Evolutionary conservation across 257 asterid genomes (phyloP).

Genomic region (Solanum habrochaites): DNA sequence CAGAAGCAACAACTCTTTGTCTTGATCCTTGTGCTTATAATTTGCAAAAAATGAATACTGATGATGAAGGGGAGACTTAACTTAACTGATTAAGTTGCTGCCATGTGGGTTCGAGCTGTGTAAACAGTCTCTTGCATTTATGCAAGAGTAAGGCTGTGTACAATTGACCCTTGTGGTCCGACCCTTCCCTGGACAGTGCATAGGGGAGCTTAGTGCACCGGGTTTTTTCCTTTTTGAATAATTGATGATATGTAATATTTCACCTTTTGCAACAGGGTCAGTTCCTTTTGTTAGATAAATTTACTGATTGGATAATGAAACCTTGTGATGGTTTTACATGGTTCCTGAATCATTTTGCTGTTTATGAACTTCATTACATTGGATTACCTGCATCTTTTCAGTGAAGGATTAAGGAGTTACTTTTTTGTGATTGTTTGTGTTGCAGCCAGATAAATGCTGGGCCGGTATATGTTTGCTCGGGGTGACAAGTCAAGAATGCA

Average conservation of each 20-base stretch:
- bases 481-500: conserved; percentile 76
- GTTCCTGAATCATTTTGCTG: background rate
- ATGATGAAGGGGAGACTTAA: background rate
- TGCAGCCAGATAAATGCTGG: conserved; percentile 85
- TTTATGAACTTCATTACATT: background rate
- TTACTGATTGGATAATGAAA: background rate
- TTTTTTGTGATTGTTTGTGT: background rate
- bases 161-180: background rate
- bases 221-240: background rate
- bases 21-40: background rate
- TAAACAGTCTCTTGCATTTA: background rate
- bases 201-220: background rate
- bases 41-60: background rate
- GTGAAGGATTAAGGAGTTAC: background rate
- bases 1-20: background rate
- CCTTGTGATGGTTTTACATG: background rate
- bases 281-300: background rate
- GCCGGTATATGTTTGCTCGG: conserved; percentile 91
- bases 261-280: background rate
- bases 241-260: background rate
- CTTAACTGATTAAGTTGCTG: background rate
- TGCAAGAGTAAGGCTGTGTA: background rate
- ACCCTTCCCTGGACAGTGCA: background rate
- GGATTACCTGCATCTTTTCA: background rate
- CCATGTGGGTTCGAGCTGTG: background rate